Conservation (phyloP, 2,329 filamentous ascomycete species). For the Aaosphaeria arxii region DNA sequence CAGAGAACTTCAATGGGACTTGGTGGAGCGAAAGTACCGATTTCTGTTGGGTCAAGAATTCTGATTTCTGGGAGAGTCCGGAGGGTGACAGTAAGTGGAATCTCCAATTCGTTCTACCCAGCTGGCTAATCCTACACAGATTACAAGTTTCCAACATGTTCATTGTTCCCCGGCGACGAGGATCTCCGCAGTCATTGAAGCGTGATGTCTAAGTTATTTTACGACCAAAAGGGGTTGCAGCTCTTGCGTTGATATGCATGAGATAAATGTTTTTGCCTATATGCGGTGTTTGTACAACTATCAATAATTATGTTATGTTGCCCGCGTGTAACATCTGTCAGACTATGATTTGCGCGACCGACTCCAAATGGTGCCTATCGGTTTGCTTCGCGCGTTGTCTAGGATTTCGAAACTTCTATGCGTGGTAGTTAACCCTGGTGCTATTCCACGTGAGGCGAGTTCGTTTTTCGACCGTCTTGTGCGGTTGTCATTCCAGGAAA, state of each 20-base stretch:
- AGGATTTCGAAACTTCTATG: slow-evolving; percentile 22
- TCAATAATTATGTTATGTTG: too few species aligned
- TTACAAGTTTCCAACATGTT: neutral
- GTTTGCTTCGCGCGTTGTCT: slow-evolving; percentile 12
- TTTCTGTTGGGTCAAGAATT: slow-evolving; percentile 25
- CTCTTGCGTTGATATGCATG: too few species aligned
- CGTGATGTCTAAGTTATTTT: too few species aligned
- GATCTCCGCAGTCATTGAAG: too few species aligned
- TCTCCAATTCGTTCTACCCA: too few species aligned
- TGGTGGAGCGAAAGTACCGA: slow-evolving; percentile 28
- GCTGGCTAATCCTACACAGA: neutral
- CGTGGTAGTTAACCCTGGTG: slow-evolving; percentile 2
- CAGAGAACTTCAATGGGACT: slow-evolving; percentile 12
- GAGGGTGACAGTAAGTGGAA: slow-evolving; percentile 17
- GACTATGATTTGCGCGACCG: too few species aligned
- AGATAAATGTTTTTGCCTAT: too few species aligned
- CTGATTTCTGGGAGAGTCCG: slow-evolving; percentile 24
- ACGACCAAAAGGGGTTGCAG: too few species aligned
- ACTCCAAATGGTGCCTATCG: neutral
- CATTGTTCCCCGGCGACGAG: too few species aligned
- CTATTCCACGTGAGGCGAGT: slow-evolving; percentile 2
- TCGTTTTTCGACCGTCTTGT: slow-evolving; percentile 11
- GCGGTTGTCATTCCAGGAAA: slow-evolving; percentile 34
- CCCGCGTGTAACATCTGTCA: too few species aligned
- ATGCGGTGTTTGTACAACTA: too few species aligned